Evolutionary conservation across 305 asterid genomes (phyloP).

Genomic region (Fraxinus latifolia): DNA sequence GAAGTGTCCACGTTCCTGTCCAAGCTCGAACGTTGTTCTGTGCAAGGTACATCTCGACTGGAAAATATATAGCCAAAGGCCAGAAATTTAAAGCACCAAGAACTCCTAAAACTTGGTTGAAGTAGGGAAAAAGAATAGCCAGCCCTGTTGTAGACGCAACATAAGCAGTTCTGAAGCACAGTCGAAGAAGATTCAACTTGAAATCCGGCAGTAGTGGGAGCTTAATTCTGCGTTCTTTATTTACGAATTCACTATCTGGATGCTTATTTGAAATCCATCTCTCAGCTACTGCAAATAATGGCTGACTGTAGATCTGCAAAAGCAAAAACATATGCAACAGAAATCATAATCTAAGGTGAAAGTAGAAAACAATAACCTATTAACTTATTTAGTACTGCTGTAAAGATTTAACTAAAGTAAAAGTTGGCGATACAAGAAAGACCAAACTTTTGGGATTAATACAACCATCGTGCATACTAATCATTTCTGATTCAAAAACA

Average conservation of each 20-base stretch:
- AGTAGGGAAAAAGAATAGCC: slow-evolving; percentile 62
- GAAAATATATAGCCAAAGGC: slow-evolving; percentile 68
- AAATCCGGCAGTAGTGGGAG: slow-evolving; percentile 43
- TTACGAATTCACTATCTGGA: slow-evolving; percentile 28
- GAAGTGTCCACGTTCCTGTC: slow-evolving; percentile 58
- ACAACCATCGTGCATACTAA: background rate
- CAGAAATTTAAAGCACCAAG: slow-evolving; percentile 68
- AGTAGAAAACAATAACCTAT: background rate
- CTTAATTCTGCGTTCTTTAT: slow-evolving; percentile 26
- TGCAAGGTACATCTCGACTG: slow-evolving; percentile 63
- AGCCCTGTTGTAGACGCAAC: slow-evolving; percentile 57
- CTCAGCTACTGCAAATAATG: slow-evolving; percentile 47
- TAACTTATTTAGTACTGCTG: background rate
- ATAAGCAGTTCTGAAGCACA: slow-evolving; percentile 53
- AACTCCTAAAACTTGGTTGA: slow-evolving; percentile 66
- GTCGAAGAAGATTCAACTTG: slow-evolving; percentile 45
- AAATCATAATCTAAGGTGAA: background rate
- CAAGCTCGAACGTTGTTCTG: slow-evolving; percentile 42
- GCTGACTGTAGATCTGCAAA: slow-evolving; percentile 42
- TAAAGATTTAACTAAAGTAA: background rate
- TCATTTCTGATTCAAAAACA: background rate
- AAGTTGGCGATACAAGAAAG: background rate
- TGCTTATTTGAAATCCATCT: slow-evolving; percentile 34
- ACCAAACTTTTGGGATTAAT: background rate
- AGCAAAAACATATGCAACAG: background rate